Evolutionary conservation across 331 rosid genomes (phyloP), one percentile per base, ranked within the genome.

Genomic region (Quercus lobata): DNA sequence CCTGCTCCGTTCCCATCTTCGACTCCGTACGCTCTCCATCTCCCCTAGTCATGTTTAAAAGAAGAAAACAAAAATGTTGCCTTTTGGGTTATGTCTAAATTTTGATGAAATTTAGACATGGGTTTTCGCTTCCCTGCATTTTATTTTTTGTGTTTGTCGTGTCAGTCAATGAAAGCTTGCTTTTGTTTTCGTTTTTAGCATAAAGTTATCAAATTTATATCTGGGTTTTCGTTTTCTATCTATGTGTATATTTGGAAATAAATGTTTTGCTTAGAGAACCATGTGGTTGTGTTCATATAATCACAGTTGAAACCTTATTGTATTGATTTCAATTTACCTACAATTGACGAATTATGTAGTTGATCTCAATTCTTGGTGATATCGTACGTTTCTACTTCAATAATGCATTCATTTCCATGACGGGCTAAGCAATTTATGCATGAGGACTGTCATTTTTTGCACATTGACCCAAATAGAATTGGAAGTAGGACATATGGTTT

Each of bases 21-120:
- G 5, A 82, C 60, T 52, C 80, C 87, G 97, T 94, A 70, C 58
- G 79, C 76, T 76, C 49, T 69, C 81, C 58, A 16, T 57, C 53
- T 54, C 7, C 12, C 16, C 58, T 71, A 3, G 17, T 49, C 14
- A 49, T 63, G 37, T 24, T 3, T 65, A 7, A 18, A 16, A 30
- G 5, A 11, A 49, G 54, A 14, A 49, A 49, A 60, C 12, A 12
- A 27, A 60, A 60, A 5, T 30, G 6, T 79, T 76, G 15, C 17
- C 3, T 56, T 24, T 14, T 30, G 14, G 55, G 15, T 22, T 57
- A 18, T 35, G 57, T 82, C 11, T 76, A 46, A 61, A 73, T 16
- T 62, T 16, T 62, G 11, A 52, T 44, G 49, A 30, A 49, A 62
- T 54, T 79, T 4, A 8, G 9, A 53, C 52, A 7, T 71, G 73